A percentile compares a stretch with the other conserved stretches of the same genome.
Evolutionary conservation across 176 grass and related monocot genomes (phyloP).

Genomic region (Sorghum bicolor): Sorghum_bicolor_NCBIv3 NC_012872.2:71768501-71769000

Average conservation of each 20-base stretch:
- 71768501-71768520: no score
- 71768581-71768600: no score
- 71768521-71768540: no score
- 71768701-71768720: no score
- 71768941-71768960: background rate
- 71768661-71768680: background rate
- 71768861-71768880: background rate
- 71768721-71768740: background rate
- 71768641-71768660: background rate
- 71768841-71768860: background rate
- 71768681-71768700: background rate
- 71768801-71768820: background rate
- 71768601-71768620: no score
- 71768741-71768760: background rate
- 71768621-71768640: no score
- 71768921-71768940: background rate
- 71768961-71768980: background rate
- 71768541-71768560: no score
- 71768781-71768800: slow-evolving; percentile 5
- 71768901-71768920: background rate
- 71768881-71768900: background rate
- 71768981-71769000: background rate
- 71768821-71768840: background rate
- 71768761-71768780: background rate
- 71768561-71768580: no score